Base-by-base conservation (phyloP, 805 yeast genomes). In the Starmerella bombicola region DNA sequence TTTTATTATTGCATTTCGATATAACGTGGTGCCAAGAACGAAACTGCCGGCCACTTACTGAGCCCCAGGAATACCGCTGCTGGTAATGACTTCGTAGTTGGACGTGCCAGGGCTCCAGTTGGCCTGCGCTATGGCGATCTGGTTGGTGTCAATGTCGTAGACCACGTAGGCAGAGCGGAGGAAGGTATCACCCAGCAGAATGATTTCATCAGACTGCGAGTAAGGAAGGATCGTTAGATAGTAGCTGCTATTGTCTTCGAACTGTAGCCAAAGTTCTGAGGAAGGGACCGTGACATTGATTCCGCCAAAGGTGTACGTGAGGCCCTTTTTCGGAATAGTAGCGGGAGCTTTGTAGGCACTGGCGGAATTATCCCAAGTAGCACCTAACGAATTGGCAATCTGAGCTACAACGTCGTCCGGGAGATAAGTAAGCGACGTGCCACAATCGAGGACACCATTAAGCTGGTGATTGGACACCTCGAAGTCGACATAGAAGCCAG, bases 121-220 rank as follows among this genome's bases (percentile, higher is more conserved):
- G 25, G 70, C 68, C 47, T 69, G 72, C 13, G 78, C 84, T 38
- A 80, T 46, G 1, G 78, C 73, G 25, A 80, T 62, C 52, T 69
- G 65, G 34, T 54, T 56, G 49, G 68, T 69, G 25, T 76, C 81
- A 36, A 77, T 61, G 55, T 80, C 80, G 56, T 69, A 76, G 17
- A 76, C 82, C 23, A 72, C 67, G 54, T 80, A 80, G 5, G 78
- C 78, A 32, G 70, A 67, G 42, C 80, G 66, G 43, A 80, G 60
- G 55, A 80, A 70, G 35, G 70, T 66, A 55, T 78, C 84, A 10
- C 88, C 88, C 25, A 80, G 61, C 40, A 76, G 64, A 35, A 49
- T 39, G 63, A 55, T 30, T 21, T 37, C 35, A 13, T 12, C 10
- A 46, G 39, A 21, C 29, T 57, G 38, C 15, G 41, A 19, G 31